A percentile compares a stretch with the other conserved stretches of the same genome.
These are phyloP conservation scores for Tuber melanosporum DNA, from an alignment of 495 filamentous ascomycete genomes.

Conservation along the genomic window DNA sequence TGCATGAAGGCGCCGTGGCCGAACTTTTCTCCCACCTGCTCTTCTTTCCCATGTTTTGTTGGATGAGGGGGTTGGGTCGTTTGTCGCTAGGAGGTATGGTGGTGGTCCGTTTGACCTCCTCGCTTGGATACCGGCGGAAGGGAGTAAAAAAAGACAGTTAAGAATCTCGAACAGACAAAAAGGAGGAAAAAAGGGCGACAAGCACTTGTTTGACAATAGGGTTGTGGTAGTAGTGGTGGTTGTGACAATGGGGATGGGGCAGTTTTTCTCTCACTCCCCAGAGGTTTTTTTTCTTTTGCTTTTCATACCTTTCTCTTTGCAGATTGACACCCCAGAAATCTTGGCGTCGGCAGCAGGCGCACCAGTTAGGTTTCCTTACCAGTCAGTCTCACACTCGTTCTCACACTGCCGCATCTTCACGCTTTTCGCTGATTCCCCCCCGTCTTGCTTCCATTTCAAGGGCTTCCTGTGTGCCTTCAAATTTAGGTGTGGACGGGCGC, in stretches of 20 bases:
- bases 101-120: background rate
- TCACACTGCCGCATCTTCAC: conserved; percentile 12
- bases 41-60: conserved; percentile 21
- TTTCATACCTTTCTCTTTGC: conserved; percentile 13
- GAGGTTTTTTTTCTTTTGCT: conserved; percentile 18
- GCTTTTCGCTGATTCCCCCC: conserved; percentile 16
- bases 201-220: conserved; percentile 32
- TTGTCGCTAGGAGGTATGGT: conserved; percentile 2
- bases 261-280: conserved; percentile 7
- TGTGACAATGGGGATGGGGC: conserved; percentile 6
- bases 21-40: conserved; percentile 19
- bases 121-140: background rate
- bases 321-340: conserved; percentile 21
- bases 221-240: conserved; percentile 21
- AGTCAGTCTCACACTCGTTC: background rate
- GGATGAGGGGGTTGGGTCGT: conserved; percentile 22
- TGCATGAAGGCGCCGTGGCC: conserved; percentile 41
- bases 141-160: background rate
- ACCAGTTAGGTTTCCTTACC: background rate
- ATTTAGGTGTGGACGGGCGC: background rate
- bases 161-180: background rate
- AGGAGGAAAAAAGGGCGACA: background rate
- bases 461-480: background rate
- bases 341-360: conserved; percentile 12
- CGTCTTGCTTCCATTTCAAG: conserved; percentile 1